phyloP scores from a whole-genome alignment of 352 stramenopile species.

The Thraustochytrium striatum region DNA sequence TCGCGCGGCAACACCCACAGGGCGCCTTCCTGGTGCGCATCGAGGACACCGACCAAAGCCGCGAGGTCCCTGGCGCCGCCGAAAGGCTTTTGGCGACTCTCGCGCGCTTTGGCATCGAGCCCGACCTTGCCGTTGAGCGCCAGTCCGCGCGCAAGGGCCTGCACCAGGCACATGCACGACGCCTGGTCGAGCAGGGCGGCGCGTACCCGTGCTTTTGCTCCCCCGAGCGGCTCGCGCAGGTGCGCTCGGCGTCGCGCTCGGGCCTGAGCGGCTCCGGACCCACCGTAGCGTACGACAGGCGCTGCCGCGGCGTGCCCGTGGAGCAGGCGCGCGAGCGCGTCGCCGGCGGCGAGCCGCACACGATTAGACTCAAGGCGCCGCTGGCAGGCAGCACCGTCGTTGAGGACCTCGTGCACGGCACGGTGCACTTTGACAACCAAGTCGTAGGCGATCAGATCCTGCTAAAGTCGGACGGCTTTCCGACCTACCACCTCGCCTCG shows the following conservation, averaged over 20 bases:
- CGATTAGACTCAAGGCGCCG: conserved; percentile 71
- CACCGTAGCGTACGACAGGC: conserved; percentile 84
- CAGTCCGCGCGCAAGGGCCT: conserved; percentile 77
- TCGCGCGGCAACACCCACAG: conserved; percentile 66
- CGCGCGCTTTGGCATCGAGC: conserved; percentile 71
- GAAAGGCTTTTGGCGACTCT: conserved; percentile 76
- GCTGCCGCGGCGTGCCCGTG: conserved; percentile 66
- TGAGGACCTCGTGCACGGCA: conserved; percentile 78
- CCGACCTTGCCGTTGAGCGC: conserved; percentile 72
- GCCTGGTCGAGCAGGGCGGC: conserved; percentile 71
- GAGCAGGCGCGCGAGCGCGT: conserved; percentile 67
- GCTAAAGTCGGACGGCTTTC: conserved; percentile 87
- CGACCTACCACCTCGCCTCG: conserved; percentile 84
- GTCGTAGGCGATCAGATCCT: conserved; percentile 77
- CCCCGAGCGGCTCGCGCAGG: conserved; percentile 67
- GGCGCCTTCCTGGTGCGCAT: conserved; percentile 82
- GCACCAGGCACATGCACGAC: conserved; percentile 71
- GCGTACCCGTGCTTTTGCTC: conserved; percentile 84
- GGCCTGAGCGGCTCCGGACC: conserved; percentile 61
- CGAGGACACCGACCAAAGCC: conserved; percentile 84
- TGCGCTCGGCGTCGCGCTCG: conserved; percentile 68
- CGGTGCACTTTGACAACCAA: conserved; percentile 75
- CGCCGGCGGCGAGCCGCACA: conserved; percentile 65
- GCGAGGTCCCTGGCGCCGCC: conserved; percentile 73
- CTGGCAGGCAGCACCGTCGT: conserved; percentile 66